Evolutionary conservation across 495 filamentous ascomycete species (phyloP).

Genomic region (Penicillium taxi): DNA sequence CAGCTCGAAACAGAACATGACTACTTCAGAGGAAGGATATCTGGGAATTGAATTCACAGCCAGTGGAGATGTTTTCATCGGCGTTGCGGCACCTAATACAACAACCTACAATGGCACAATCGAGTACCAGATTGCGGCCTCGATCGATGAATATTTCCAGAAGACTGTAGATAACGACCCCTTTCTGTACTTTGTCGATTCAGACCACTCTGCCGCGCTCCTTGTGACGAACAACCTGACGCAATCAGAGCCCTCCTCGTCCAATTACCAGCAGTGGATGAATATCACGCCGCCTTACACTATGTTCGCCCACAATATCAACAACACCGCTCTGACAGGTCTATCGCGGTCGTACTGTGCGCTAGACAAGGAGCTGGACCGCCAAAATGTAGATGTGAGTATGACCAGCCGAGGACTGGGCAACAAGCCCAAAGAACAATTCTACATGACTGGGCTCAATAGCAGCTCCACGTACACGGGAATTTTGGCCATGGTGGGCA

Average conservation of each 20-base stretch:
- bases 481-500: conserved; percentile 58
- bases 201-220: conserved; percentile 66
- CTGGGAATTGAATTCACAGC: conserved; percentile 26
- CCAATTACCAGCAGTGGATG: conserved; percentile 48
- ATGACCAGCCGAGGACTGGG: conserved; percentile 59
- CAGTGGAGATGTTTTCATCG: conserved; percentile 61
- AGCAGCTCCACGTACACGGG: conserved; percentile 59
- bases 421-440: conserved; percentile 70
- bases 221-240: conserved; percentile 67
- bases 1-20: conserved; percentile 28
- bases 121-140: conserved; percentile 75
- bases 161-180: conserved; percentile 38
- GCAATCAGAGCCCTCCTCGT: conserved; percentile 30
- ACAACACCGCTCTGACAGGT: conserved; percentile 53
- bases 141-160: conserved; percentile 67
- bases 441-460: conserved; percentile 70
- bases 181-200: conserved; percentile 67
- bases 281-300: conserved; percentile 55
- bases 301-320: conserved; percentile 67
- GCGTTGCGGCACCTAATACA: conserved; percentile 58
- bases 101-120: conserved; percentile 53
- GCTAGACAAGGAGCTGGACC: conserved; percentile 52
- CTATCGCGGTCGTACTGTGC: conserved; percentile 70
- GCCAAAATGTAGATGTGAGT: conserved; percentile 53
- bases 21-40: conserved; percentile 52